Percentiles rank a stretch among this genome's conserved stretches.
Evolutionary conservation across 2,329 filamentous ascomycete genomes (phyloP).

Genomic region (Ascochyta viciae-villosae): DNA sequence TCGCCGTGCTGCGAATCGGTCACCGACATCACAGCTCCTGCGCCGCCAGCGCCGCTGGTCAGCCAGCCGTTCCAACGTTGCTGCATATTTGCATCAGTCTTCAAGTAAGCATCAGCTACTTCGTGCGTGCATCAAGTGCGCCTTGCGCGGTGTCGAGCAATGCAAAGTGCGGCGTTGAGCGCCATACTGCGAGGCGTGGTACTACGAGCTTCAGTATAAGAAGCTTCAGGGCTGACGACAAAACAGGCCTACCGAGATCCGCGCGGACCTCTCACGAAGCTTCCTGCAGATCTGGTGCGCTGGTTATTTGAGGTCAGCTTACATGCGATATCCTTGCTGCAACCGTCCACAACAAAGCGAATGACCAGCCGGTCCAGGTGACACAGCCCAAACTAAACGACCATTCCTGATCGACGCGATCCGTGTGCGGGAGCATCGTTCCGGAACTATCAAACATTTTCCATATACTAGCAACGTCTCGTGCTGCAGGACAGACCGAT

Average conservation of each 20-base stretch:
- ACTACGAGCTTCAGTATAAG: slow-evolving; percentile 20
- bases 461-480: slow-evolving; percentile 24
- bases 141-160: slow-evolving; percentile 5
- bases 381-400: slow-evolving; percentile 44
- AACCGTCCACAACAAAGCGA: slow-evolving; percentile 43
- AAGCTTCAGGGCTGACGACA: slow-evolving; percentile 33
- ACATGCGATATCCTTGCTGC: slow-evolving; percentile 46
- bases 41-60: slow-evolving; percentile 22
- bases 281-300: slow-evolving; percentile 42
- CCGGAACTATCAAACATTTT: slow-evolving; percentile 9
- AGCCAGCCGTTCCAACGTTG: slow-evolving; percentile 23
- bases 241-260: slow-evolving; percentile 39
- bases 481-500: slow-evolving; percentile 17
- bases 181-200: slow-evolving; percentile 3
- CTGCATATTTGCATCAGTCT: slow-evolving; percentile 19
- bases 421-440: slow-evolving; percentile 10
- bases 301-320: slow-evolving; percentile 48
- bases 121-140: slow-evolving; percentile 9
- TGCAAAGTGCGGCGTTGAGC: slow-evolving; percentile 8
- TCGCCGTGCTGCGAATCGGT: slow-evolving; percentile 2
- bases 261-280: slow-evolving; percentile 41
- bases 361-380: slow-evolving; percentile 45
- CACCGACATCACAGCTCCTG: slow-evolving; percentile 8
- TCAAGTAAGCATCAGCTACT: slow-evolving; percentile 29
- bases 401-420: slow-evolving; percentile 23